Evolutionary conservation across 768 basidiomycete species (phyloP).

Genomic region (Sarcodon aspratus): DNA sequence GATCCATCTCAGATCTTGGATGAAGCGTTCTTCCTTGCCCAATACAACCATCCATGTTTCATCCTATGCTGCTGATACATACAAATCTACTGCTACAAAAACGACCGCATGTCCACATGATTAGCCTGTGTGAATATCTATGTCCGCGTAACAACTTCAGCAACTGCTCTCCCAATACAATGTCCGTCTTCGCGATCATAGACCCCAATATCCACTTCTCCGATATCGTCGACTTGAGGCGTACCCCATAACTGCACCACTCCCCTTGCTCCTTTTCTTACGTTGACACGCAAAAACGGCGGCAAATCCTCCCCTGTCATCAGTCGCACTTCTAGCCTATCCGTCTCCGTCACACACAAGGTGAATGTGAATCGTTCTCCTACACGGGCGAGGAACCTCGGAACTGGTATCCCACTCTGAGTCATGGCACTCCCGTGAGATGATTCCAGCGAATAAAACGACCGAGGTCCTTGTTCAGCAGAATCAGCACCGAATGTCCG

Average conservation of each 20-base stretch:
- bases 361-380: conserved; percentile 52
- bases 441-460: conserved; percentile 55
- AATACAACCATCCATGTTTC: no score
- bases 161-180: conserved; percentile 41
- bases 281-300: conserved; percentile 41
- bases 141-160: conserved; percentile 39
- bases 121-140: conserved; percentile 5
- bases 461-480: conserved; percentile 9
- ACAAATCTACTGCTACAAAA: no score
- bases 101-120: background rate
- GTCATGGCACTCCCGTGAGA: conserved; percentile 29
- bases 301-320: conserved; percentile 44
- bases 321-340: conserved; percentile 34
- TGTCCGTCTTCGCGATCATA: conserved; percentile 36
- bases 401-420: conserved; percentile 15
- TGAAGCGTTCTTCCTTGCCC: no score
- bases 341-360: conserved; percentile 27
- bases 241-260: conserved; percentile 47
- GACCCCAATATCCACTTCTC: conserved; percentile 43
- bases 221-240: conserved; percentile 37
- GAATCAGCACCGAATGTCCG: conserved; percentile 51
- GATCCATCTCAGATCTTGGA: no score
- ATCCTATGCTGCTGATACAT: no score
- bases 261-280: conserved; percentile 30
- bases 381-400: conserved; percentile 37